phyloP scores from a whole-genome alignment of 2,329 filamentous ascomycete species.

The Sclerotinia nivalis region DNA sequence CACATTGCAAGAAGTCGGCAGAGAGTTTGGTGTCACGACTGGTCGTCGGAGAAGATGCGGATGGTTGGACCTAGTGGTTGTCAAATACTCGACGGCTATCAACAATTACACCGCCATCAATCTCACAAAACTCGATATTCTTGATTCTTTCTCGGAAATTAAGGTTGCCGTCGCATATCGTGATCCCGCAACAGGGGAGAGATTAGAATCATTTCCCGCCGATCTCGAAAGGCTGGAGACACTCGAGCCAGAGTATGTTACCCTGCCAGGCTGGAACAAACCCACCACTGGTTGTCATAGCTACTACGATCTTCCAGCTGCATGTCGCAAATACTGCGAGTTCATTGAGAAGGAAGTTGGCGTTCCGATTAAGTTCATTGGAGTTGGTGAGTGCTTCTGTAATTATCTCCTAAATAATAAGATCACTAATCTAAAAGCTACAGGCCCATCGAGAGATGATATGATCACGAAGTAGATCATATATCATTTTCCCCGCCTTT shows the following conservation, averaged over 20 bases:
- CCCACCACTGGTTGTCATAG: slow-evolving; percentile 60
- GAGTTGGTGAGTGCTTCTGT: slow-evolving; percentile 55
- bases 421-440: not conserved
- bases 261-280: slow-evolving; percentile 68
- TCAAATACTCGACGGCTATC: slow-evolving; percentile 54
- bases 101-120: slow-evolving; percentile 50
- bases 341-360: slow-evolving; percentile 57
- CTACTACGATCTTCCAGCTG: slow-evolving; percentile 9
- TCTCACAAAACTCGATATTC: slow-evolving; percentile 65
- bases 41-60: slow-evolving; percentile 63
- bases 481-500: not conserved
- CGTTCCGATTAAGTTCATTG: slow-evolving; percentile 64
- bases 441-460: slow-evolving; percentile 22
- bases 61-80: slow-evolving; percentile 56
- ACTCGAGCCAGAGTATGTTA: slow-evolving; percentile 48
- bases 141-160: slow-evolving; percentile 73
- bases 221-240: slow-evolving; percentile 58
- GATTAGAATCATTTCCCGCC: slow-evolving; percentile 64
- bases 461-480: slow-evolving; percentile 22
- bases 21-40: slow-evolving; percentile 48
- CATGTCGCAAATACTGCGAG: slow-evolving; percentile 25
- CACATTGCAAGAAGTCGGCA: slow-evolving; percentile 51
- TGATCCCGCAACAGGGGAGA: slow-evolving; percentile 47
- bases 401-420: not conserved
- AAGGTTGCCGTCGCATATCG: slow-evolving; percentile 74